These are phyloP conservation scores for Orbilia ellipsospora DNA, from an alignment of 2,329 filamentous ascomycete species.

Conservation along the genomic window DNA sequence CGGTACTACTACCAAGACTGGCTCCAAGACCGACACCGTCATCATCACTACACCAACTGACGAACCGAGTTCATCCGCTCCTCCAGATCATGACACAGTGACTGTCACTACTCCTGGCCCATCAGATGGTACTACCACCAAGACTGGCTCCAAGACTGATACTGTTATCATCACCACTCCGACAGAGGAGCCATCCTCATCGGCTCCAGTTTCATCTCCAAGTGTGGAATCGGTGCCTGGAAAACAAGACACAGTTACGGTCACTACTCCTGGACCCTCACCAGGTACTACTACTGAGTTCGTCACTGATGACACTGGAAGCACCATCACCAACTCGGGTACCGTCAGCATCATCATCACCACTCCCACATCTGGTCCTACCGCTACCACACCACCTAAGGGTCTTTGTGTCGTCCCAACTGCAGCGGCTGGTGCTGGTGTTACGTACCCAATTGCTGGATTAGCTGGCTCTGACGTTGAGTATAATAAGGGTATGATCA, in stretches of 20 bases:
- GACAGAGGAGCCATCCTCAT: no score
- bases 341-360: neutral
- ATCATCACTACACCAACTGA: neutral
- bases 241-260: neutral
- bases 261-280: conserved; percentile 1
- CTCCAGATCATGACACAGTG: neutral
- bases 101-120: neutral
- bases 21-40: conserved; percentile 2
- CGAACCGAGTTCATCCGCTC: neutral
- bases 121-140: neutral
- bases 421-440: no score
- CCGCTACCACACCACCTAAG: no score
- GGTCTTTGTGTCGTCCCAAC: conserved; percentile 14
- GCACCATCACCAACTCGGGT: neutral
- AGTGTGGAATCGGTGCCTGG: no score
- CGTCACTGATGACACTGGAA: neutral
- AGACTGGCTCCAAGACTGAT: neutral
- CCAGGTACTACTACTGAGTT: neutral
- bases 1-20: no score
- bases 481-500: conserved; percentile 7
- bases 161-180: neutral
- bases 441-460: conserved; percentile 14
- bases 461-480: conserved; percentile 2
- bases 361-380: no score
- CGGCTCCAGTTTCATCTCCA: no score